Base-by-base conservation (phyloP, 2,329 filamentous ascomycete species). In the Fusarium sp. region DNA sequence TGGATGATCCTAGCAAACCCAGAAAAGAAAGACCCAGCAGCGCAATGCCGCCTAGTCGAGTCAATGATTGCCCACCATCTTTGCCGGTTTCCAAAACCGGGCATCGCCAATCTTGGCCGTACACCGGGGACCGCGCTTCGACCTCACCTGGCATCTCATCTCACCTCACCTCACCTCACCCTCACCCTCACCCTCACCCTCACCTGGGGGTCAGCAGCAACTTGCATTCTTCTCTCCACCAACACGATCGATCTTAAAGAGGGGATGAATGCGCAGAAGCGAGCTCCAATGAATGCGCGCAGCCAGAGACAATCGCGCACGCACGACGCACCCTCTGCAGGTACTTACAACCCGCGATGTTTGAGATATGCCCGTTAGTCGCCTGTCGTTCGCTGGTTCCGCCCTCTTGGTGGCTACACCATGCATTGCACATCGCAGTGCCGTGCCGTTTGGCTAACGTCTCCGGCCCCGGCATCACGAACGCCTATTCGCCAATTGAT, bases 401-500 rank as follows among this genome's bases (percentile, higher is more conserved):
- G 66, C 68, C 63, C 31, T 64, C 67, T 76, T 73, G 68, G 67
- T 66, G 70, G 60, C 66, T 71, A 63, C 68, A 47, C 61, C 66
- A 73, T 68, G 76, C 73, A 74, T 68, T 62, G 50, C 71, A 63
- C 71, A 69, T 78, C 68, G 52, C 69, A 68, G 67, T 76, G 75
- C 74, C 73, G 77, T 69, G 65, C 68, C 65, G 68, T 71, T 54
- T 54, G 65, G 68, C 74, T 66, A 71, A 70, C 67, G 70, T 58
- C 63, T 63, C 62, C 45, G 70, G 61, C 59, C 57, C 62, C 45
- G 67, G 60, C 54, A 65, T 63, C 63, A 36, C 5, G 52, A 62
- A 70, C 58, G 65, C 74, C 63, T 42, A 78, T 79, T 79, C 74
- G 77, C 35, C 74, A 78, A 79, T 79, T 77, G 59, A 42, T 57